Conservation (phyloP, 2,329 filamentous ascomycete genomes). For the Anthostomella pinea region DNA sequence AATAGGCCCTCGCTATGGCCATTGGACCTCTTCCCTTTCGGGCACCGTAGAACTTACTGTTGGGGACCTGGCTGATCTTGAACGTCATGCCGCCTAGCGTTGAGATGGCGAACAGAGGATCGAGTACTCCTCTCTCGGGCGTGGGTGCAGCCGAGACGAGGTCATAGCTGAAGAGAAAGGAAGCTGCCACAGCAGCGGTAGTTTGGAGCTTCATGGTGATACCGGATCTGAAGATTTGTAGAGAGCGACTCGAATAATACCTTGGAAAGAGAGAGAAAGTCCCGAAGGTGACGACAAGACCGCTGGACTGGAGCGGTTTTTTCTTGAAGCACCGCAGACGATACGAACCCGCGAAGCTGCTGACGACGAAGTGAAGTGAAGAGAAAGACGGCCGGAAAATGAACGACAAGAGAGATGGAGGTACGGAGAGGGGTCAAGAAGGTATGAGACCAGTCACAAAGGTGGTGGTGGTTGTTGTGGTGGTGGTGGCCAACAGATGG, state of each 20-base stretch:
- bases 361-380: conserved; percentile 8
- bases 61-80: conserved; percentile 38
- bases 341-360: conserved; percentile 17
- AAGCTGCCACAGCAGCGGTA: conserved; percentile 33
- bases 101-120: conserved; percentile 31
- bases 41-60: conserved; percentile 32
- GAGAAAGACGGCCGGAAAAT: conserved; percentile 11
- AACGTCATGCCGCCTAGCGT: conserved; percentile 40
- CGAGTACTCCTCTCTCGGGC: conserved; percentile 23
- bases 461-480: too few relatives aligned
- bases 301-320: conserved; percentile 6
- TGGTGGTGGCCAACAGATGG: conserved; percentile 4
- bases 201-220: conserved; percentile 34
- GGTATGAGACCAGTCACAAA: neutral
- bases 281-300: conserved; percentile 8
- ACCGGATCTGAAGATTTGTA: too few relatives aligned
- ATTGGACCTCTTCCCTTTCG: conserved; percentile 35
- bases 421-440: conserved; percentile 5
- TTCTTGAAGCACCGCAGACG: conserved; percentile 8
- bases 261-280: too few relatives aligned
- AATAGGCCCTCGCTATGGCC: conserved; percentile 38
- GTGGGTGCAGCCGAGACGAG: conserved; percentile 30
- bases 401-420: conserved; percentile 15
- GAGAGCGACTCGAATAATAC: too few relatives aligned
- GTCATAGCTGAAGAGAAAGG: conserved; percentile 25